phyloP scores from a whole-genome alignment of 2,329 filamentous ascomycete species.

The Calonectria leucothoes region DNA sequence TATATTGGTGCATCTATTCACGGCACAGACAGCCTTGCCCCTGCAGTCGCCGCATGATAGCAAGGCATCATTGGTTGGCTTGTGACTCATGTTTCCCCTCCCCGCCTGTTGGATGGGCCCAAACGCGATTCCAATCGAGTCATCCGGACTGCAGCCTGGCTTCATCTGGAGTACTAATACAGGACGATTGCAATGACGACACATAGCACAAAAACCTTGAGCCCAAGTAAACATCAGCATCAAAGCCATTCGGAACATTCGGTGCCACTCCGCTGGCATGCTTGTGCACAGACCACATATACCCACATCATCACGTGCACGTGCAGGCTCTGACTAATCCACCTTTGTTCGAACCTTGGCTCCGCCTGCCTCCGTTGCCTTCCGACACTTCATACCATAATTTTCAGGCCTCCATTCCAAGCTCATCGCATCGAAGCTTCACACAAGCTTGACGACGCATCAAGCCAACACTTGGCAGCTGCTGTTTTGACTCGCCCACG shows the following conservation, averaged over 20 bases:
- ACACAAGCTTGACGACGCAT: slow-evolving; percentile 25
- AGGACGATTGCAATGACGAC: slow-evolving; percentile 20
- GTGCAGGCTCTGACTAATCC: slow-evolving; percentile 44
- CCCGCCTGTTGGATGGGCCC: slow-evolving; percentile 19
- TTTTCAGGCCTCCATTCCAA: slow-evolving; percentile 49
- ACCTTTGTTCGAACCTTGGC: slow-evolving; percentile 33
- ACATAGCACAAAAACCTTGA: not conserved
- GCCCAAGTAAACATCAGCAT: not conserved
- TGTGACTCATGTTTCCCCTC: slow-evolving; percentile 38
- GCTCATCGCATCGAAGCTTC: slow-evolving; percentile 25
- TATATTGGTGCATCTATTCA: slow-evolving; percentile 32
- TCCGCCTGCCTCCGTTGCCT: slow-evolving; percentile 37
- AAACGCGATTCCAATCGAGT: slow-evolving; percentile 33
- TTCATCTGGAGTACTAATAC: slow-evolving; percentile 40
- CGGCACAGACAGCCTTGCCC: slow-evolving; percentile 42
- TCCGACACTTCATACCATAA: slow-evolving; percentile 48
- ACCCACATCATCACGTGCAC: slow-evolving; percentile 47
- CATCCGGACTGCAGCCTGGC: slow-evolving; percentile 39
- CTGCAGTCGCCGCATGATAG: slow-evolving; percentile 30
- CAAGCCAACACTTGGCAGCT: slow-evolving; percentile 14
- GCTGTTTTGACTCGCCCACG: not conserved
- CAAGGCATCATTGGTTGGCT: slow-evolving; percentile 35
- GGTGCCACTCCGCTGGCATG: slow-evolving; percentile 39
- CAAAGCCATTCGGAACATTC: slow-evolving; percentile 34
- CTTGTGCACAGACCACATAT: slow-evolving; percentile 33